Evolutionary conservation across 2,329 filamentous ascomycete genomes (phyloP).

Genomic region (Ascochyta rabiei): DNA sequence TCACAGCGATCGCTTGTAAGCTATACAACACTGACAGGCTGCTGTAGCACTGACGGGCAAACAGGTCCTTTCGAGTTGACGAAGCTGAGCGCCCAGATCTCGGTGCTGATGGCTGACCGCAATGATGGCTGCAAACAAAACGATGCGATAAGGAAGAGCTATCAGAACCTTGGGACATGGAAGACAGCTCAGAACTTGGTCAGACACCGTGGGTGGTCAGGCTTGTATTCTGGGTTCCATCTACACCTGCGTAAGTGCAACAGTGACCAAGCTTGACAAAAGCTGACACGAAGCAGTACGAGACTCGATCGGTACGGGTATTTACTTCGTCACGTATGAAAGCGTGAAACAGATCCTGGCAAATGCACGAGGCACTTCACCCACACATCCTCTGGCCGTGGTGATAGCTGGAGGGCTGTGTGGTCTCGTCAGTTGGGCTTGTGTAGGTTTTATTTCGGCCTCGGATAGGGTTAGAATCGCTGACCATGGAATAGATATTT

Average conservation of each 20-base stretch:
- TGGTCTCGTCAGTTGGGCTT: conserved; percentile 84
- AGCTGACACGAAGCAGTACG: conserved; percentile 62
- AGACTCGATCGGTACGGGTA: conserved; percentile 81
- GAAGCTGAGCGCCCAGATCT: conserved; percentile 87
- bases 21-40: neutral
- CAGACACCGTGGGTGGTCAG: conserved; percentile 72
- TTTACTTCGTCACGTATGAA: conserved; percentile 91
- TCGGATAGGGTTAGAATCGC: neutral
- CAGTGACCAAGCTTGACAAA: neutral
- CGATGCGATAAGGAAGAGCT: conserved; percentile 58
- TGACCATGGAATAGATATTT: conserved; percentile 52
- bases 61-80: conserved; percentile 82
- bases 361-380: conserved; percentile 72
- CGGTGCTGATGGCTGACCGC: conserved; percentile 73
- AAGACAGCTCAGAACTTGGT: conserved; percentile 79
- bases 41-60: conserved; percentile 16
- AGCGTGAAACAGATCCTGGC: conserved; percentile 82
- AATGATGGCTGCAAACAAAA: conserved; percentile 53
- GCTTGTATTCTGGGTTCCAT: conserved; percentile 80
- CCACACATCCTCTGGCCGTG: conserved; percentile 80
- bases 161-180: conserved; percentile 78
- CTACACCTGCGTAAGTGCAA: conserved; percentile 72
- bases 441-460: conserved; percentile 57
- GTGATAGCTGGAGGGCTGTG: conserved; percentile 80
- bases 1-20: conserved; percentile 77